phyloP scores from a whole-genome alignment of 1,139 yeast species.

The Hemisphaericaspora xylanilytica region DNA sequence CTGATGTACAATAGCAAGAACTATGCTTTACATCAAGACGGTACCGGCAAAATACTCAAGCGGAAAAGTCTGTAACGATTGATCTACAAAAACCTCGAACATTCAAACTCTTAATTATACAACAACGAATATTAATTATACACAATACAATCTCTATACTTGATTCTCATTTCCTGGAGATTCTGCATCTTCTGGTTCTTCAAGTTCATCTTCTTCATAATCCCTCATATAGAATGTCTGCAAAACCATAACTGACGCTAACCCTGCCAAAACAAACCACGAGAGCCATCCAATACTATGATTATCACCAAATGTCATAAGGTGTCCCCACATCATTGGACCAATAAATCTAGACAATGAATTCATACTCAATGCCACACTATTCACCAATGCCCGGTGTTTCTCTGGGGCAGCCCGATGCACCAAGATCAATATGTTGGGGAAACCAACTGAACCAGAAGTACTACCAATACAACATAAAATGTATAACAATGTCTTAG shows the following conservation, averaged over 20 bases:
- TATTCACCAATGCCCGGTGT: conserved; percentile 52
- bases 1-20: no score
- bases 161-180: neutral
- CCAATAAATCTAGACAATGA: conserved; percentile 59
- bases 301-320: conserved; percentile 51
- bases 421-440: conserved; percentile 42
- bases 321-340: conserved; percentile 57
- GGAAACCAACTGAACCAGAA: conserved; percentile 35
- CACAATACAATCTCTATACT: neutral
- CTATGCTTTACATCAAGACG: no score
- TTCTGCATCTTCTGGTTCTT: no score
- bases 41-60: no score
- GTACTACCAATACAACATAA: conserved; percentile 29
- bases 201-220: conserved; percentile 22
- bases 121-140: no score
- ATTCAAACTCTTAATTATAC: no score
- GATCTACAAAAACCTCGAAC: no score
- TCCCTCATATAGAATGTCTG: conserved; percentile 36
- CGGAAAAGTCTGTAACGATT: no score
- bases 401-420: conserved; percentile 49
- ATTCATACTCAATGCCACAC: conserved; percentile 46
- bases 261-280: conserved; percentile 45
- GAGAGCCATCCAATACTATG: conserved; percentile 46
- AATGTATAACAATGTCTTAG: conserved; percentile 23
- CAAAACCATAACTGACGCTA: conserved; percentile 31